A percentile compares a stretch with the other conserved stretches of the same genome.
phyloP scores from a whole-genome alignment of 2,329 filamentous ascomycete genomes.

The Exophiala lecanii-corni region DNA sequence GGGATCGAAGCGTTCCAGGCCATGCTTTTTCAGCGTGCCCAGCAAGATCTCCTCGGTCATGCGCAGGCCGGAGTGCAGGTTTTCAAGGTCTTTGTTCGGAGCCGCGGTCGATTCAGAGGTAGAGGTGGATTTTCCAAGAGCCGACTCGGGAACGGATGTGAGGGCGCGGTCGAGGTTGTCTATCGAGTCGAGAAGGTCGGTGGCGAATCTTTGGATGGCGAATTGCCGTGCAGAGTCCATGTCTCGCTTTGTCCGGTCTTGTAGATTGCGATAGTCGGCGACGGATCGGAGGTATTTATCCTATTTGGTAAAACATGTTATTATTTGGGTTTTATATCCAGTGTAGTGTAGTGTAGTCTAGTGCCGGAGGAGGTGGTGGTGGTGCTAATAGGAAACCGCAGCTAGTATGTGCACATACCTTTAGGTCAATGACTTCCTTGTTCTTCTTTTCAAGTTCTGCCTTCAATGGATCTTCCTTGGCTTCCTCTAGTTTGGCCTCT shows the following conservation, averaged over 20 bases:
- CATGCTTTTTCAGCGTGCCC: conserved; percentile 86
- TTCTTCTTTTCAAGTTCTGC: conserved; percentile 69
- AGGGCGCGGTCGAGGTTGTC: conserved; percentile 97
- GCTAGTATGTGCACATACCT: conserved; percentile 54
- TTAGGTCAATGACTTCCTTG: conserved; percentile 72
- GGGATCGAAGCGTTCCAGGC: conserved; percentile 83
- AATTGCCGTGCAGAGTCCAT: conserved; percentile 84
- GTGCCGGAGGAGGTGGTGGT: no score
- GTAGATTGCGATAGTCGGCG: conserved; percentile 96
- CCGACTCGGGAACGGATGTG: conserved; percentile 68
- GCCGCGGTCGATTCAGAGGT: conserved; percentile 32
- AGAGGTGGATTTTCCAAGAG: conserved; percentile 50
- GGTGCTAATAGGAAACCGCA: no score
- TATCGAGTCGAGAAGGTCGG: conserved; percentile 89
- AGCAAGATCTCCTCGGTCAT: conserved; percentile 93
- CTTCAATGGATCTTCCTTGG: conserved; percentile 48
- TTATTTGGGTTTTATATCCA: no score
- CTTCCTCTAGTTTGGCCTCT: conserved; percentile 37
- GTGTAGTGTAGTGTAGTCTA: no score
- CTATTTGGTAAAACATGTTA: conserved; percentile 43
- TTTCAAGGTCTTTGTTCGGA: conserved; percentile 65
- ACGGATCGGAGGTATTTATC: conserved; percentile 92
- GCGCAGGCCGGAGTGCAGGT: conserved; percentile 81
- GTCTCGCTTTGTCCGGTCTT: conserved; percentile 89
- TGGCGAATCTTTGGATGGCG: conserved; percentile 88